Conservation (phyloP, 2,329 filamentous ascomycete species). For the Beauveria medogensis region DNA sequence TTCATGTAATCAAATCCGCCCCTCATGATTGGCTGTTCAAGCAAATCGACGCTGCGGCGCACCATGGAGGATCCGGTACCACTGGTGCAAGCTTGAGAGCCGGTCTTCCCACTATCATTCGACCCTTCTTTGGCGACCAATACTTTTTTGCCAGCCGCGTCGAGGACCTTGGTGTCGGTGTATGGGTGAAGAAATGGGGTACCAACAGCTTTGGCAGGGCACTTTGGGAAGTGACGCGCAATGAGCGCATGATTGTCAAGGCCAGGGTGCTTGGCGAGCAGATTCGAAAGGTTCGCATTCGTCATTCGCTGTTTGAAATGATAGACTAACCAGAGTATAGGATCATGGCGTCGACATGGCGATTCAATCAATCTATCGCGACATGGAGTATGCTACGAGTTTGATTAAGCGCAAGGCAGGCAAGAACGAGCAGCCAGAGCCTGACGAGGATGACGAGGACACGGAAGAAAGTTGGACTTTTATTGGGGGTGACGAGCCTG, state of each 20-base stretch:
- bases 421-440: conserved; percentile 36
- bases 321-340: conserved; percentile 36
- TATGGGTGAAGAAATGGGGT: conserved; percentile 82
- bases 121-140: conserved; percentile 96
- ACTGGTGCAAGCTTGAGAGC: conserved; percentile 88
- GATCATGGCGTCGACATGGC: conserved; percentile 86
- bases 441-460: conserved; percentile 43
- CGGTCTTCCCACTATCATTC: conserved; percentile 87
- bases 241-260: conserved; percentile 84
- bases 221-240: conserved; percentile 85
- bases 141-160: conserved; percentile 90
- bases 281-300: conserved; percentile 66
- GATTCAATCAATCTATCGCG: conserved; percentile 87
- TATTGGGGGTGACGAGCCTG: conserved; percentile 52
- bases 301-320: neutral
- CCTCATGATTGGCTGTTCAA: conserved; percentile 96
- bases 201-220: conserved; percentile 78
- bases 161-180: conserved; percentile 87
- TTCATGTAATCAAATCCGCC: conserved; percentile 79
- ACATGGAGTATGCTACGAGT: conserved; percentile 84
- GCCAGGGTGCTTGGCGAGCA: conserved; percentile 74
- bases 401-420: conserved; percentile 61
- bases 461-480: conserved; percentile 88
- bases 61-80: conserved; percentile 91
- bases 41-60: conserved; percentile 87